A percentile compares a stretch with the other conserved stretches of the same genome.
Evolutionary conservation across 305 asterid species (phyloP).

Genomic region (Plantago coronopus): DNA sequence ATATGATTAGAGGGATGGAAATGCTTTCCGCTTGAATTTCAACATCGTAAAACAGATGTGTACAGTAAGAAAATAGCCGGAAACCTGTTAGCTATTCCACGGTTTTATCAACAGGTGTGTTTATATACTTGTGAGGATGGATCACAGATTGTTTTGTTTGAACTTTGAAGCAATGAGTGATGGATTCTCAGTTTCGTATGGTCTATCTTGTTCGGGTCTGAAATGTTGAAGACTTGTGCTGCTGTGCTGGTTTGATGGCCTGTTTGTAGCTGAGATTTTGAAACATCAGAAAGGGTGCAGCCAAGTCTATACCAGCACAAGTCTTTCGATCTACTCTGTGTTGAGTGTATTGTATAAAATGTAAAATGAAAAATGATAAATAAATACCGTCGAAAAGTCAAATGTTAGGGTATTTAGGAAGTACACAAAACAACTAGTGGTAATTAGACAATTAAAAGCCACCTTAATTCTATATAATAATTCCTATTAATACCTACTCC

Average conservation of each 20-base stretch:
- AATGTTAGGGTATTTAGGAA: no score
- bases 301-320: no score
- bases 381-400: not conserved
- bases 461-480: not conserved
- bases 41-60: conserved; percentile 5
- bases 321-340: no score
- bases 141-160: not conserved
- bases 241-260: no score
- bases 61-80: conserved; percentile 17
- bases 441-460: no score
- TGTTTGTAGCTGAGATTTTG: no score
- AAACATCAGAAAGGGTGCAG: no score
- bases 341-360: no score
- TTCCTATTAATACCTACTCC: not conserved
- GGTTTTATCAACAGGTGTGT: not conserved
- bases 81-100: not conserved
- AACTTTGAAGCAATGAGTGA: not conserved
- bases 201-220: no score
- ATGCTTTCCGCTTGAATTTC: not conserved
- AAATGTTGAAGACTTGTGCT: no score
- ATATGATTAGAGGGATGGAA: not conserved
- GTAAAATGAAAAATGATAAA: no score
- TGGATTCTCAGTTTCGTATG: conserved; percentile 1
- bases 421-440: no score
- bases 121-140: not conserved